These are phyloP conservation scores for Pestalotiopsis fici DNA, from an alignment of 2,329 filamentous ascomycete genomes.

Conservation along the genomic window DNA sequence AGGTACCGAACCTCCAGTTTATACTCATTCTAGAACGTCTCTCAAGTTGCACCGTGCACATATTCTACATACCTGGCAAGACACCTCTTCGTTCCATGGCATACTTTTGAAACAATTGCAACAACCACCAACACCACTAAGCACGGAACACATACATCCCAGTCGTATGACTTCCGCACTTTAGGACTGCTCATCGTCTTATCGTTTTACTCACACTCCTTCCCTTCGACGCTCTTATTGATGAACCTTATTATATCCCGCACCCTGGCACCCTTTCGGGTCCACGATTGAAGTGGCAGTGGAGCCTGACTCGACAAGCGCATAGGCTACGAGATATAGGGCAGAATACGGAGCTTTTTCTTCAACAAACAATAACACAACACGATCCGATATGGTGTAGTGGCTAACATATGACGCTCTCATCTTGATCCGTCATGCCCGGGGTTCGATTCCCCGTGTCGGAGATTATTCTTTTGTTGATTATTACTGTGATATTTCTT, in stretches of 20 bases:
- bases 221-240: not conserved
- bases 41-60: too few species aligned
- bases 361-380: not conserved
- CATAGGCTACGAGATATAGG: not conserved
- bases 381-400: slow-evolving; percentile 34
- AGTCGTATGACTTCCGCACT: too few species aligned
- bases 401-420: slow-evolving; percentile 38
- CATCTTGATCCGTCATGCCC: slow-evolving; percentile 25
- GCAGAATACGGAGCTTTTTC: too few species aligned
- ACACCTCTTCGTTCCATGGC: too few species aligned
- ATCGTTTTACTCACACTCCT: not conserved
- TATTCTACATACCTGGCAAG: too few species aligned
- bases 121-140: too few species aligned
- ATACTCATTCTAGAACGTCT: too few species aligned
- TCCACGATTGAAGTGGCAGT: not conserved
- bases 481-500: not conserved
- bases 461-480: slow-evolving; percentile 13
- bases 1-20: too few species aligned
- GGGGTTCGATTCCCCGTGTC: slow-evolving; percentile 30
- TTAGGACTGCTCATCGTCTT: not conserved
- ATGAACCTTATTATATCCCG: not conserved
- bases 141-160: too few species aligned
- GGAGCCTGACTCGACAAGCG: not conserved
- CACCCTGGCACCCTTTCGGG: not conserved
- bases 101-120: too few species aligned